A percentile compares a stretch with the other conserved stretches of the same genome.
These are phyloP conservation scores for Phytophthora tentaculata DNA, from an alignment of 352 stramenopile species.

Conservation along the genomic window DNA sequence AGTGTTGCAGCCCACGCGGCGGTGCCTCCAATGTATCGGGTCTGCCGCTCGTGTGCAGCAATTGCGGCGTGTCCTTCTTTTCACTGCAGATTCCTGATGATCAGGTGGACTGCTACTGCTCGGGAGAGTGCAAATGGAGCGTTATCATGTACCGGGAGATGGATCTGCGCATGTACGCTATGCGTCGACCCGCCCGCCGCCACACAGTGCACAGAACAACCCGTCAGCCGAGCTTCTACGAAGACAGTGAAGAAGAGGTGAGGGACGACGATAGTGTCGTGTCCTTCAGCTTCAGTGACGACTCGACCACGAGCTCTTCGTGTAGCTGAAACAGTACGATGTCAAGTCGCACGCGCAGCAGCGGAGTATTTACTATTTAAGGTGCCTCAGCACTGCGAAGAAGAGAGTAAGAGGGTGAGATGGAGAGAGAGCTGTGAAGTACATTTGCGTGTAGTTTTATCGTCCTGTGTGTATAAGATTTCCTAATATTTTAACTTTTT, in stretches of 20 bases:
- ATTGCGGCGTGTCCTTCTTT: constrained; percentile 87
- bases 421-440: constrained; percentile 11
- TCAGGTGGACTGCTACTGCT: constrained; percentile 84
- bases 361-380: constrained; percentile 57
- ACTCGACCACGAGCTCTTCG: constrained; percentile 32
- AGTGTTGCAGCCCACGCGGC: background rate
- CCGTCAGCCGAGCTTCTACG: constrained; percentile 33
- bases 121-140: constrained; percentile 90
- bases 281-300: constrained; percentile 32
- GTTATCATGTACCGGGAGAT: constrained; percentile 89
- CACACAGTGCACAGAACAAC: constrained; percentile 23
- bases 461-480: constrained; percentile 24
- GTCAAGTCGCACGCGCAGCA: constrained; percentile 16
- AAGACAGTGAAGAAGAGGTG: constrained; percentile 25
- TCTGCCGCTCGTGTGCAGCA: constrained; percentile 78
- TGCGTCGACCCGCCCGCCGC: constrained; percentile 39
- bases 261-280: constrained; percentile 11
- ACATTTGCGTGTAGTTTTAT: constrained; percentile 30
- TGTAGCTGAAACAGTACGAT: constrained; percentile 21
- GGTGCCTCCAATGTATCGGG: constrained; percentile 49
- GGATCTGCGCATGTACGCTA: constrained; percentile 65
- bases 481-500: constrained; percentile 24
- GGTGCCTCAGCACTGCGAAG: constrained; percentile 37
- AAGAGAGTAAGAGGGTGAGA: constrained; percentile 4
- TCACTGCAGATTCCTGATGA: constrained; percentile 69